A percentile compares a stretch with the other conserved stretches of the same genome.
Evolutionary conservation across 108 stramenopile genomes (phyloP).

Genomic region (Pseudonitzschia multistriata): DNA sequence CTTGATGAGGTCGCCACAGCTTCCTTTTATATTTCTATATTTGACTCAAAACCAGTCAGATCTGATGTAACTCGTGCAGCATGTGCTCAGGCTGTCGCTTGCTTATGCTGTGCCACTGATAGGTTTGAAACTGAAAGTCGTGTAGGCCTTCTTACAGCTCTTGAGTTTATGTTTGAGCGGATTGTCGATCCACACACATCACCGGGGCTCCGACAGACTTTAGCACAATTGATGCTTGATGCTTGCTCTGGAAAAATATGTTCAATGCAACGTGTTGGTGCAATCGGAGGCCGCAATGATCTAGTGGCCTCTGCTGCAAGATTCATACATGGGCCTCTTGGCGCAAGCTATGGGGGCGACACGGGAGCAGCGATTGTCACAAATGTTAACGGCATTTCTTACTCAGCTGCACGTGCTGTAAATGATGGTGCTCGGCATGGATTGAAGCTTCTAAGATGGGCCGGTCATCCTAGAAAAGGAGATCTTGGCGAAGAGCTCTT

Average conservation of each 20-base stretch:
- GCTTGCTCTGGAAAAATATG: conserved; percentile 83
- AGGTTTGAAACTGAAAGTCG: conserved; percentile 53
- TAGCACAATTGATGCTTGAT: conserved; percentile 82
- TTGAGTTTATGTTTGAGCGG: conserved; percentile 73
- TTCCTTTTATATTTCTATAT: conserved; percentile 70
- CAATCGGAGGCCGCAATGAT: conserved; percentile 62
- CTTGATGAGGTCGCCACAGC: conserved; percentile 44
- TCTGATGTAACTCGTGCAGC: conserved; percentile 78
- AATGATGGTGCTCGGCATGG: conserved; percentile 86
- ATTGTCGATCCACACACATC: conserved; percentile 64
- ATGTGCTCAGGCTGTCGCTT: conserved; percentile 78
- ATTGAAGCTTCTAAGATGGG: conserved; percentile 54
- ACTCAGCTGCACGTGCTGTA: conserved; percentile 78
- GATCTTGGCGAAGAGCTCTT: conserved; percentile 40
- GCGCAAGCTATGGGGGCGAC: conserved; percentile 75
- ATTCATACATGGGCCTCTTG: conserved; percentile 76
- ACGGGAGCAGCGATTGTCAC: conserved; percentile 68
- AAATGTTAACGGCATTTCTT: conserved; percentile 52
- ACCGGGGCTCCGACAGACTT: conserved; percentile 71
- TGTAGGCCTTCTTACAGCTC: conserved; percentile 60
- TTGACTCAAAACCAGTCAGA: conserved; percentile 47
- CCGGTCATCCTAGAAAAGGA: conserved; percentile 55
- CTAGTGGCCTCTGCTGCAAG: conserved; percentile 56
- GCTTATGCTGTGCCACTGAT: conserved; percentile 82
- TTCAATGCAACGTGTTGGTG: conserved; percentile 79